Base-by-base conservation (phyloP, 768 basidiomycete species). In the Serendipita sp. region DNA sequence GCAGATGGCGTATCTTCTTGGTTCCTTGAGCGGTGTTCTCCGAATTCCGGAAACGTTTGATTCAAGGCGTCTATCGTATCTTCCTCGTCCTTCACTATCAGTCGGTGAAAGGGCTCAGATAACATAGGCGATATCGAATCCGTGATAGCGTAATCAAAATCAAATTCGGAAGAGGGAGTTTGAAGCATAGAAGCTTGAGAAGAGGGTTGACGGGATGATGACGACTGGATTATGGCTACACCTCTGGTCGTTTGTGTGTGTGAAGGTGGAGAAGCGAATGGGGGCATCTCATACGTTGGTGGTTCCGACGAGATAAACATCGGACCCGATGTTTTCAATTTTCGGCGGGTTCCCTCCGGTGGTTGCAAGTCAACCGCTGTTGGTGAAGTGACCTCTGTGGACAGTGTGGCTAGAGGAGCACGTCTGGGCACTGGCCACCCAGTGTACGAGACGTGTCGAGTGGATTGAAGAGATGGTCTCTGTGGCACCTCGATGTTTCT, bases 11-110 rank as follows among this genome's bases (percentile, higher is more conserved):
- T 54, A 15, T 54, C 52, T 11, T 11, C 52, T 11, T 54, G 16
- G 52, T 54, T 54, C 13, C 13, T 16, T 54, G 23, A 23, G 23
- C 23, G 23, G 23, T 23, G 23, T 13, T 54, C 15, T 16, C 16
- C 13, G 52, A 11, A 54, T 54, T 54, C 23, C 15, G 52, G 30
- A 30, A 11, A 28, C 52, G 32, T 13, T 46, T 18, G 45, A 46
- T 13, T 18, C 45, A 46, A 46, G 45, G 13, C 16, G 52, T 54
- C 52, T 16, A 54, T 28, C 13, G 16, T 1, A 11, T 54, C 52
- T 32, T 54, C 52, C 52, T 54, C 52, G 28, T 54, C 52, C 11
- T 54, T 54, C 13, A 54, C 52, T n/a, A 54, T 54, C 52, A 54
- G 52, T 11, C 52, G 52, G 28, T 54, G 52, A 32, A 54, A 54